Evolutionary conservation across 257 asterid species (phyloP).

Genomic region (Mentha longifolia): DNA sequence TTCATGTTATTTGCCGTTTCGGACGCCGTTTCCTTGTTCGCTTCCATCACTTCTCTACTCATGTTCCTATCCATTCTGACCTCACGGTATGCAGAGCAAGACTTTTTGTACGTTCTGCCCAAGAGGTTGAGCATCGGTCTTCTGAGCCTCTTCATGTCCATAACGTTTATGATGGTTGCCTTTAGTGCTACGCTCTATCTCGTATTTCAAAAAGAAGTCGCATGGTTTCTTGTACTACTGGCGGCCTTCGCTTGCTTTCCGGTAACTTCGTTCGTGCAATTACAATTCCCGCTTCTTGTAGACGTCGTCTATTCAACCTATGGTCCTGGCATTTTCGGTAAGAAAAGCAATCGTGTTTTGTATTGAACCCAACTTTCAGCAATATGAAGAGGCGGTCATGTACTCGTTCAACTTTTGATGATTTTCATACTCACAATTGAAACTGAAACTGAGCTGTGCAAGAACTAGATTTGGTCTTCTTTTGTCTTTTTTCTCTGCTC

Average conservation of each 20-base stretch:
- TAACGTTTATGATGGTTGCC: background rate
- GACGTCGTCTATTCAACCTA: background rate
- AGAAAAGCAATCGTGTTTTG: background rate
- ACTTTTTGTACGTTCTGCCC: slow-evolving; percentile 17
- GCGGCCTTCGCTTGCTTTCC: background rate
- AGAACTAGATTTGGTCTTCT: too few species aligned
- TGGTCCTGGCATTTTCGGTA: background rate
- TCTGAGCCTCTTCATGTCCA: slow-evolving; percentile 7
- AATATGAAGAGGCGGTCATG: background rate
- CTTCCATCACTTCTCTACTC: too few species aligned
- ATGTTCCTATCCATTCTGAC: background rate
- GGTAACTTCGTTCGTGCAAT: background rate
- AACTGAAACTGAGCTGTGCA: too few species aligned
- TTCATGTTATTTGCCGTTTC: slow-evolving; percentile 16
- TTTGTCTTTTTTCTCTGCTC: too few species aligned
- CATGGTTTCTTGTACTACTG: background rate
- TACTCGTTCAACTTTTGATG: too few species aligned
- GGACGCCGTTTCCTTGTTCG: too few species aligned
- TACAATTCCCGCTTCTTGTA: background rate
- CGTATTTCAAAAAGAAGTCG: background rate
- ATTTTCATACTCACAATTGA: too few species aligned
- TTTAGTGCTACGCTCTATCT: background rate
- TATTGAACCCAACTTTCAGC: too few species aligned
- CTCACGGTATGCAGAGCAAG: slow-evolving; percentile 24
- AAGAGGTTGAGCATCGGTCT: slow-evolving; percentile 19